Evolutionary conservation across 2,329 filamentous ascomycete genomes (phyloP).

Genomic region (Stromatinia cepivora): DNA sequence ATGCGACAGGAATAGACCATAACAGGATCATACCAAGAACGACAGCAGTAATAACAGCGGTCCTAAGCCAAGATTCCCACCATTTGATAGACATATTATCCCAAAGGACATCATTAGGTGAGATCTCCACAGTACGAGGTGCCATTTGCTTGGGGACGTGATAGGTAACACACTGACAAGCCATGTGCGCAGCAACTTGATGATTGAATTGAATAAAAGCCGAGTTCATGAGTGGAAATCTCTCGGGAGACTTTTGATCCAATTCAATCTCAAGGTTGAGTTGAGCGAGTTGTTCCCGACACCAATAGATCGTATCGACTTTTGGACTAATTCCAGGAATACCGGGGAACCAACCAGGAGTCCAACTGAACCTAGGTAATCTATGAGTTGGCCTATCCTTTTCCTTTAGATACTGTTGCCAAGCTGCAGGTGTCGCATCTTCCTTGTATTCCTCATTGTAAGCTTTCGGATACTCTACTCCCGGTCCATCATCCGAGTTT

Average conservation of each 20-base stretch:
- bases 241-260: slow-evolving; percentile 82
- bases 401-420: slow-evolving; percentile 79
- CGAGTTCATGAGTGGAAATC: slow-evolving; percentile 89
- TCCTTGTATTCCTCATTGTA: slow-evolving; percentile 62
- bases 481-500: slow-evolving; percentile 34
- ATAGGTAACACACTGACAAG: slow-evolving; percentile 86
- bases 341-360: slow-evolving; percentile 68
- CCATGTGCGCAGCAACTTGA: slow-evolving; percentile 97
- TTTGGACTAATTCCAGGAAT: slow-evolving; percentile 83
- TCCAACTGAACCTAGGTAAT: slow-evolving; percentile 61
- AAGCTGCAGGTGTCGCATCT: slow-evolving; percentile 65
- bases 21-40: slow-evolving; percentile 77
- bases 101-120: slow-evolving; percentile 91
- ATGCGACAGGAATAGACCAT: slow-evolving; percentile 88
- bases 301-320: slow-evolving; percentile 93
- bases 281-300: slow-evolving; percentile 79
- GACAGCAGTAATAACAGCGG: slow-evolving; percentile 61
- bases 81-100: slow-evolving; percentile 94
- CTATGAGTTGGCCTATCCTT: slow-evolving; percentile 85
- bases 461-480: slow-evolving; percentile 57
- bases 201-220: slow-evolving; percentile 99
- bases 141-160: slow-evolving; percentile 93
- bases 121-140: slow-evolving; percentile 88
- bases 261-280: slow-evolving; percentile 89
- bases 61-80: slow-evolving; percentile 77